Base-by-base conservation (phyloP, 129 eudicot genomes). In the Ambrosia artemisiifolia region DNA sequence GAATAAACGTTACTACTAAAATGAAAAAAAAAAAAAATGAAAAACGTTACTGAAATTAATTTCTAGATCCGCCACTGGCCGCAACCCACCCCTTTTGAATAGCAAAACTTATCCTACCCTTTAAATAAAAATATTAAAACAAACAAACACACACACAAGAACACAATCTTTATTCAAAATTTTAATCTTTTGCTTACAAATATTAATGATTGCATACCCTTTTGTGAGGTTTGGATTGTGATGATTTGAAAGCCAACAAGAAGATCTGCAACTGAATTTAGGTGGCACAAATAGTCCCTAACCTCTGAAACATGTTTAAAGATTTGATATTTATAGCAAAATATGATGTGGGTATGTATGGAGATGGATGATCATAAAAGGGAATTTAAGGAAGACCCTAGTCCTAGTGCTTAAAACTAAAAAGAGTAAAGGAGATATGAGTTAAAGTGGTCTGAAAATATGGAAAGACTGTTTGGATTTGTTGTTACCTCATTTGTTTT, bases 201-300 rank as follows among this genome's bases (percentile, higher is more conserved):
- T 38, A 38, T 38, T 38, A 8, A 38, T 38, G 43, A 38, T 38
- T 38, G 4, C 59, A 72, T 30, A 72, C 69, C 69, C 46, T 61
- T 51, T 75, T 53, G 36, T 51, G 35, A 69, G 34, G 11, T 69
- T 34, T 73, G 16, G 19, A 51, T 12, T 30, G 20, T 71, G 51
- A 71, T 78, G 67, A 28, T 63, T 53, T 51, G 40, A 64, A 78
- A 70, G 61, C 43, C 72, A 44, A 51, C 13, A 47, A 48, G 64
- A 59, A 61, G n/a, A 67, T 78, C 75, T 69, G 67, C 82, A 84
- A 77, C 14, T 49, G 55, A 18, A 10, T 36, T 65, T 65, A 75
- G 79, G 19, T 75, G 11, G 63, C 65, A 51, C 28, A 5, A 43
- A 79, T 82, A 38, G 86, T 82, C 5, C 86, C 85, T 73, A 84